Evolutionary conservation across 257 asterid genomes (phyloP).

Genomic region (Prunella vulgaris): DNA sequence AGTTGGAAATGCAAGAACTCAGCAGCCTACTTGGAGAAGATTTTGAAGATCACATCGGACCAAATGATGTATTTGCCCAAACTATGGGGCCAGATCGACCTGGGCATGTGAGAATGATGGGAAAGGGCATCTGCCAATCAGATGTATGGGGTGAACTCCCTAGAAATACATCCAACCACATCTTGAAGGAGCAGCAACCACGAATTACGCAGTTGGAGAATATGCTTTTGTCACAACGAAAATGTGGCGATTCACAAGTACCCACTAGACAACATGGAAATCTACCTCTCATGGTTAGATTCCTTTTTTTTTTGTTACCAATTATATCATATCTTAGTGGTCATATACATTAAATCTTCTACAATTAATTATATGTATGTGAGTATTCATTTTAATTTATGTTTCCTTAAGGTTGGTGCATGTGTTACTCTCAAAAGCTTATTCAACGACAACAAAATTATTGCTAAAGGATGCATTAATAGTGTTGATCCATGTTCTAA

Average conservation of each 20-base stretch:
- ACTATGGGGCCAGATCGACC: background rate
- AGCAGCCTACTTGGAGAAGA: background rate
- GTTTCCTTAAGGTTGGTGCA: background rate
- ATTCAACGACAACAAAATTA: background rate
- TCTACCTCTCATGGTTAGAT: no score
- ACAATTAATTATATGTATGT: no score
- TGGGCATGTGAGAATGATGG: background rate
- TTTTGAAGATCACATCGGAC: background rate
- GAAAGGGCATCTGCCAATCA: background rate
- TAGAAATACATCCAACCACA: background rate
- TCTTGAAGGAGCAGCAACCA: background rate
- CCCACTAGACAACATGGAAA: no score
- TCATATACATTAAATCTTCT: no score
- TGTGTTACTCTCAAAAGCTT: background rate
- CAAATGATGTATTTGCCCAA: background rate
- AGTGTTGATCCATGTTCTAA: background rate
- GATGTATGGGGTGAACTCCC: background rate
- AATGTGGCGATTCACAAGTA: no score
- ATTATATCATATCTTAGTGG: background rate
- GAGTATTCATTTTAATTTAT: no score
- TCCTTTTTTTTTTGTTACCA: no score
- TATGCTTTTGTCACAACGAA: background rate
- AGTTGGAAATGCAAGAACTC: background rate
- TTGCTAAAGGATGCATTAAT: background rate
- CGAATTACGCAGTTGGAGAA: background rate